Conservation (phyloP, 805 yeast genomes). For the Monosporozyma solicola region DNA sequence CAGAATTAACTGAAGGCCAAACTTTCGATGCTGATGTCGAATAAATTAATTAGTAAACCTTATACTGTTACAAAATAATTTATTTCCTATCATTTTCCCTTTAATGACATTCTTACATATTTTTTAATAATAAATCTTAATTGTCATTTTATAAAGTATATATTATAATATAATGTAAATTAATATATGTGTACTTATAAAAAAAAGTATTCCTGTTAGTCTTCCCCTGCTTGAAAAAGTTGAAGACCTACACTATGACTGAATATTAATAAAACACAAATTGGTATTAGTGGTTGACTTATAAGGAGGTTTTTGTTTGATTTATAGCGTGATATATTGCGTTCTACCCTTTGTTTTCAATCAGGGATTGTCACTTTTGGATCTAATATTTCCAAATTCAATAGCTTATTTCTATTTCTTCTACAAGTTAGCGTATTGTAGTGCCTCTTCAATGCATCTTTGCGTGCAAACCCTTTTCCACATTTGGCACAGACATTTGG, state of each 20-base stretch:
- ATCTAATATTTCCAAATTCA: slow-evolving; percentile 12
- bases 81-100: not conserved
- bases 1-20: slow-evolving; percentile 37
- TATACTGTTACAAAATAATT: not conserved
- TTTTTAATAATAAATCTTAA: not conserved
- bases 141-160: not conserved
- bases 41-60: slow-evolving; percentile 9
- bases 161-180: slow-evolving; percentile 1
- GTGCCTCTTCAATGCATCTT: slow-evolving; percentile 72
- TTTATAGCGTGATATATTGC: too few relatives aligned
- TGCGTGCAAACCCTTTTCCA: slow-evolving; percentile 75
- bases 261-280: too few relatives aligned
- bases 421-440: slow-evolving; percentile 65
- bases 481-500: slow-evolving; percentile 69
- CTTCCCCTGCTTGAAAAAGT: not conserved
- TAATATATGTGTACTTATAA: slow-evolving; percentile 1
- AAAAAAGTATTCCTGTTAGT: not conserved
- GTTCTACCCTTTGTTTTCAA: not conserved
- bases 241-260: too few relatives aligned
- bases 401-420: slow-evolving; percentile 50
- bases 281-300: too few relatives aligned
- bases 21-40: slow-evolving; percentile 34
- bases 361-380: not conserved
- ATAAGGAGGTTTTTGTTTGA: too few relatives aligned
- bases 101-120: not conserved